Percentiles rank a stretch among this genome's conserved stretches.
These are phyloP conservation scores for Calonectria leucothoes DNA, from an alignment of 2,329 filamentous ascomycete genomes.

Conservation along the genomic window DNA sequence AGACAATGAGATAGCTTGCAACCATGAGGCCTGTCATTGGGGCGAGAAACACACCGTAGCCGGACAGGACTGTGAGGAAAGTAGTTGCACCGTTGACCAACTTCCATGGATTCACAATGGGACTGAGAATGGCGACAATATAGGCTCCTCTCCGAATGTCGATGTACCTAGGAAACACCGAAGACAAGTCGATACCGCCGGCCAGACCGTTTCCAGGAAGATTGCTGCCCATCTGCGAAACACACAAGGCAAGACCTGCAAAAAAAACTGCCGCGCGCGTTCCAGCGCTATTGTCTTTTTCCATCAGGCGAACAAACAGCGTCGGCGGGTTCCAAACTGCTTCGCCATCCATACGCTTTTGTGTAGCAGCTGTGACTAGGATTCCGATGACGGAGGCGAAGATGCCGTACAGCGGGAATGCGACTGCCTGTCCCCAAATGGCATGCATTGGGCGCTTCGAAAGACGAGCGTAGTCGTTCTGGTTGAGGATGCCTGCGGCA, in stretches of 20 bases:
- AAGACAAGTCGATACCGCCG: constrained; percentile 54
- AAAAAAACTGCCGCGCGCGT: constrained; percentile 54
- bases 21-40: constrained; percentile 56
- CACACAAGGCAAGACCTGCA: constrained; percentile 48
- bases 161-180: constrained; percentile 50
- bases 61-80: constrained; percentile 50
- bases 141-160: constrained; percentile 54
- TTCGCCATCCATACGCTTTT: constrained; percentile 49
- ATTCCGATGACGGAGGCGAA: constrained; percentile 53
- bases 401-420: constrained; percentile 51
- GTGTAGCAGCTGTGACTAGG: constrained; percentile 53
- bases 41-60: constrained; percentile 52
- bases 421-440: constrained; percentile 49
- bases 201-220: constrained; percentile 51
- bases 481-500: constrained; percentile 52
- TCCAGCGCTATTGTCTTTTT: constrained; percentile 44
- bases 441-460: constrained; percentile 46
- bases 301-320: constrained; percentile 47
- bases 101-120: constrained; percentile 52
- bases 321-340: constrained; percentile 53
- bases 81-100: constrained; percentile 51
- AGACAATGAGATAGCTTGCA: constrained; percentile 48
- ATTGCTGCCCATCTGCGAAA: constrained; percentile 53
- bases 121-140: constrained; percentile 49
- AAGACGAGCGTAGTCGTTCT: constrained; percentile 53